Percentiles rank a stretch among this genome's conserved stretches.
Conservation (phyloP, 768 basidiomycete genomes). For the Gelatoporia subvermispora region DNA sequence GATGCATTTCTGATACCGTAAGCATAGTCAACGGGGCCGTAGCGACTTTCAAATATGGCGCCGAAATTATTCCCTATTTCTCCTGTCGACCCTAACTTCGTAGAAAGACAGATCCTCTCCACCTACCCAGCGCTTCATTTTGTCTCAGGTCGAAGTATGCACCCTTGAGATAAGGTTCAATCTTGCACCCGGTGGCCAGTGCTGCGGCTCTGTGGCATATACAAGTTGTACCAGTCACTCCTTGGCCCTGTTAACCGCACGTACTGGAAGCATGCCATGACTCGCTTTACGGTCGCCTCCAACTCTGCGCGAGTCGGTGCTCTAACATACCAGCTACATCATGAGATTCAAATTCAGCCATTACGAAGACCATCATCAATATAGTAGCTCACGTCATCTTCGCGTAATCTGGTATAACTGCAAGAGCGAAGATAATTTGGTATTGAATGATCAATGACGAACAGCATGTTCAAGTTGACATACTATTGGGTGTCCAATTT, state of each 20-base stretch:
- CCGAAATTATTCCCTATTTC: constrained; percentile 58
- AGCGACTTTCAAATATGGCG: constrained; percentile 53
- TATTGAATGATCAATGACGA: not conserved
- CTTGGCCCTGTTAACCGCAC: constrained; percentile 11
- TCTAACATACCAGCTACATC: constrained; percentile 66
- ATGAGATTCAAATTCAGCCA: not conserved
- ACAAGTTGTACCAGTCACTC: too few relatives aligned
- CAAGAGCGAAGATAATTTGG: too few relatives aligned
- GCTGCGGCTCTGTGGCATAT: constrained; percentile 51
- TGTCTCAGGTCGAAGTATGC: constrained; percentile 57
- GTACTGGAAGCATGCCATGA: constrained; percentile 70
- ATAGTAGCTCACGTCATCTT: constrained; percentile 52
- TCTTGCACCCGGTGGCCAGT: constrained; percentile 58
- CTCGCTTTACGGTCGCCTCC: constrained; percentile 50
- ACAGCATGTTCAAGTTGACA: constrained; percentile 15
- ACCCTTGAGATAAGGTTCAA: constrained; percentile 34
- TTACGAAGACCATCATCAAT: too few relatives aligned
- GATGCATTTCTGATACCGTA: constrained; percentile 69
- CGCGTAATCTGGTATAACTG: constrained; percentile 82
- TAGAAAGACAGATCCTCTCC: too few relatives aligned
- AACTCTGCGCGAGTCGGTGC: constrained; percentile 64
- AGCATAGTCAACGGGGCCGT: constrained; percentile 57
- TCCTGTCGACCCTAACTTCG: too few relatives aligned
- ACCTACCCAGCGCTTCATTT: constrained; percentile 58
- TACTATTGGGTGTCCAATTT: constrained; percentile 73